These are phyloP conservation scores for Fraxinus sp. DNA, from an alignment of 305 asterid species.

Conservation along the genomic window DNA sequence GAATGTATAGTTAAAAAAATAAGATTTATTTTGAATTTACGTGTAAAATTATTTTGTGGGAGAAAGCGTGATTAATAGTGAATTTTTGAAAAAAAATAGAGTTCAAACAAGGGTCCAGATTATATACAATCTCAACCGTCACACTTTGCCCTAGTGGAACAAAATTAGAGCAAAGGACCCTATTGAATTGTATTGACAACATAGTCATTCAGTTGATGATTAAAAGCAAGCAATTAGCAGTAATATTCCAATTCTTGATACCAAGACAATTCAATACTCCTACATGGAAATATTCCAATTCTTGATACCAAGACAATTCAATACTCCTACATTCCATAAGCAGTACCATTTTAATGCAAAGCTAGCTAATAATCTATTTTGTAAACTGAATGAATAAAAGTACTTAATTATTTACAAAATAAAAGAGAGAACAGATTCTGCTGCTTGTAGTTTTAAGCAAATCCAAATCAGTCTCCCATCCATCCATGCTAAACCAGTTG, in stretches of 20 bases:
- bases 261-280: no score
- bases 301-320: background rate
- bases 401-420: constrained; percentile 16
- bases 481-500: background rate
- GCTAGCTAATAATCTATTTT: background rate
- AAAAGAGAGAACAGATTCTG: background rate
- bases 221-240: background rate
- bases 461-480: background rate
- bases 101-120: no score
- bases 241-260: background rate
- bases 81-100: no score
- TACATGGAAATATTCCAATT: no score
- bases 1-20: no score
- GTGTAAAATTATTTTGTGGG: no score
- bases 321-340: background rate
- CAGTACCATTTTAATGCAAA: background rate
- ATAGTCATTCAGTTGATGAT: background rate
- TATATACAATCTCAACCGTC: no score
- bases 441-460: constrained; percentile 15
- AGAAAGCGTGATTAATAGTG: no score
- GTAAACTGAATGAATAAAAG: background rate
- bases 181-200: background rate
- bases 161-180: no score
- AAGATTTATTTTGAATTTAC: no score
- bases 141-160: no score